Evolutionary conservation across 2,329 filamentous ascomycete species (phyloP).

Genomic region (Cryphonectria parasitica): DNA sequence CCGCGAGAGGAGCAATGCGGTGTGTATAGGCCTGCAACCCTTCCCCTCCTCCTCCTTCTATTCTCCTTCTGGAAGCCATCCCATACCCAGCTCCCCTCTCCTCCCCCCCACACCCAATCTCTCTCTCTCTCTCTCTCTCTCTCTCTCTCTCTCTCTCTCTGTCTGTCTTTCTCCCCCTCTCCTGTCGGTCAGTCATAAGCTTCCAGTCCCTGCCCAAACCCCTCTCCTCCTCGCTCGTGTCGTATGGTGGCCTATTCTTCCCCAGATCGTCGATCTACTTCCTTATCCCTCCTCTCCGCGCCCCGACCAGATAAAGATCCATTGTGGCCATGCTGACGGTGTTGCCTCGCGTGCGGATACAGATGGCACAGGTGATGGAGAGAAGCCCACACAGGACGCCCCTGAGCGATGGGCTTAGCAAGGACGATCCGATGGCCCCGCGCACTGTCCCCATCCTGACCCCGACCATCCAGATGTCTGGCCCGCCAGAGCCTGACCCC

Average conservation of each 20-base stretch:
- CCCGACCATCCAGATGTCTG: slow-evolving; percentile 62
- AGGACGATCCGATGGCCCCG: slow-evolving; percentile 51
- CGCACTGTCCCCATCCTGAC: slow-evolving; percentile 62
- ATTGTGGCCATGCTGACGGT: slow-evolving; percentile 30
- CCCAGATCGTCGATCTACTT: slow-evolving; percentile 20
- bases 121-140: neutral
- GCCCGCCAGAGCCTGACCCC: slow-evolving; percentile 60
- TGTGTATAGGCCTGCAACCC: slow-evolving; percentile 25
- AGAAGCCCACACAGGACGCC: slow-evolving; percentile 49
- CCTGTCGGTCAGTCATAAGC: neutral
- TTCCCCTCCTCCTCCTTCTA: neutral
- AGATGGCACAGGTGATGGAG: slow-evolving; percentile 59
- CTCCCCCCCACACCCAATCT: slow-evolving; percentile 11
- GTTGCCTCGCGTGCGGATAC: slow-evolving; percentile 40
- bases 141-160: neutral
- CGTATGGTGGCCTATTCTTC: slow-evolving; percentile 12
- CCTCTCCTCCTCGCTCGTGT: neutral
- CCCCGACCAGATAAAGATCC: neutral
- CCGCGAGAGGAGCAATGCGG: slow-evolving; percentile 31
- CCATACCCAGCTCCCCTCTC: neutral
- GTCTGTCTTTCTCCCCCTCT: neutral
- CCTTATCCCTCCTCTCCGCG: slow-evolving; percentile 8
- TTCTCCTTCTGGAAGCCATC: neutral
- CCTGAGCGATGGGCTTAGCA: slow-evolving; percentile 41
- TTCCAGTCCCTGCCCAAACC: neutral